phyloP scores from a whole-genome alignment of 169 alveolate species.

The Cryptosporidium ubiquitum region DNA sequence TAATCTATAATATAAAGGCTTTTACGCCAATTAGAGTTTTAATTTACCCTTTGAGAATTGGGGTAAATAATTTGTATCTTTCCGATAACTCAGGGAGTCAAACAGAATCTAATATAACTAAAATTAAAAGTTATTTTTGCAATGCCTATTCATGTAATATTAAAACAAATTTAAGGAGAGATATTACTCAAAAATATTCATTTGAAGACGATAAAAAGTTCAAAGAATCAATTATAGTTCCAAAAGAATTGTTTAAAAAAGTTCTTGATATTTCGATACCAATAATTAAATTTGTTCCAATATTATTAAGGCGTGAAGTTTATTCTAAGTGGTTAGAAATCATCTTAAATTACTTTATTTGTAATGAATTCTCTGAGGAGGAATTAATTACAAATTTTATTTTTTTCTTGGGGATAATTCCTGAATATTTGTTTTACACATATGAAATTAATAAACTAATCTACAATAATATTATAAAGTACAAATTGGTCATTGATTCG shows the following conservation, averaged over 20 bases:
- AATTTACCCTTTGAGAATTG: slow-evolving; percentile 37
- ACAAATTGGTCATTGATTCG: not conserved
- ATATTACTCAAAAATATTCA: slow-evolving; percentile 22
- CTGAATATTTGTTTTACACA: slow-evolving; percentile 24
- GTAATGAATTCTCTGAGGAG: not conserved
- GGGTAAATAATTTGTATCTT: not conserved
- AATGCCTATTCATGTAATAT: not conserved
- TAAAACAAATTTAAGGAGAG: not conserved
- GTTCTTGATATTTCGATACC: slow-evolving; percentile 39
- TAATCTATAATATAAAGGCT: not conserved
- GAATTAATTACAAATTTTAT: slow-evolving; percentile 11
- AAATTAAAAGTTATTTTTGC: not conserved
- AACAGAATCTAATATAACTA: not conserved
- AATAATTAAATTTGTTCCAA: slow-evolving; percentile 36
- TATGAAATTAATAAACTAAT: not conserved
- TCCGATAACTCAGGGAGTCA: not conserved
- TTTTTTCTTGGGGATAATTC: slow-evolving; percentile 47
- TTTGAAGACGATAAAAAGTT: slow-evolving; percentile 4
- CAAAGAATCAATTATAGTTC: slow-evolving; percentile 5
- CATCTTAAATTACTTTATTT: slow-evolving; percentile 2
- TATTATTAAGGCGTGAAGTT: slow-evolving; percentile 13
- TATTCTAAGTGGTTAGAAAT: slow-evolving; percentile 4
- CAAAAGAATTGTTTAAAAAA: slow-evolving; percentile 13
- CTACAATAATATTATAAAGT: not conserved
- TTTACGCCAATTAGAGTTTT: slow-evolving; percentile 59